A percentile compares a stretch with the other conserved stretches of the same genome.
These are phyloP conservation scores for Mycena filopes DNA, from an alignment of 768 basidiomycete species.

Conservation along the genomic window DNA sequence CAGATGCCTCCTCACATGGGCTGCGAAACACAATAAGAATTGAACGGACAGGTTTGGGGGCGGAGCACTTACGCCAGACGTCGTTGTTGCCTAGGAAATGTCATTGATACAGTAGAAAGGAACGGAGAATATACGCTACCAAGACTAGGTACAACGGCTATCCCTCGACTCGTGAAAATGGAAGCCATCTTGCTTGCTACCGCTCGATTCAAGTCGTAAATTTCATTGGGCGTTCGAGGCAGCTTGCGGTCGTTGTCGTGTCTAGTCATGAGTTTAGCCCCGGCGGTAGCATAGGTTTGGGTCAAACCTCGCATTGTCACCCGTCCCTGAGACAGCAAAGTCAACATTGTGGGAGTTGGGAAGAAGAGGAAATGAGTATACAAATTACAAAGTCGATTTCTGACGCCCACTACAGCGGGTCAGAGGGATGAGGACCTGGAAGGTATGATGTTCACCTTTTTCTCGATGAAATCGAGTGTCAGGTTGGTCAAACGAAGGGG, in stretches of 20 bases:
- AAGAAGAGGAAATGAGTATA: conserved; percentile 36
- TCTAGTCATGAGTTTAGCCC: conserved; percentile 48
- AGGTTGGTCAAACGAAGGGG: conserved; percentile 82
- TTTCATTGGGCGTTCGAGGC: conserved; percentile 86
- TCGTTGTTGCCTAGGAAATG: conserved; percentile 85
- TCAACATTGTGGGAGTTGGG: neutral
- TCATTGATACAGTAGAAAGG: too few species aligned
- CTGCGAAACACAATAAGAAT: conserved; percentile 42
- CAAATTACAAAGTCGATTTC: conserved; percentile 94
- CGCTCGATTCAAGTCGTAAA: conserved; percentile 76
- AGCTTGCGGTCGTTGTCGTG: conserved; percentile 86
- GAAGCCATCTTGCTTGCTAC: conserved; percentile 77
- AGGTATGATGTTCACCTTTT: conserved; percentile 47
- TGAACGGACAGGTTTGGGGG: neutral
- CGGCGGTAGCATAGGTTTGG: neutral
- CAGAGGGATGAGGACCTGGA: neutral
- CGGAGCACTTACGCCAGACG: conserved; percentile 76
- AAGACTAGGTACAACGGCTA: conserved; percentile 85
- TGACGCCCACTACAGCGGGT: conserved; percentile 63
- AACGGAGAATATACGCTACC: conserved; percentile 56
- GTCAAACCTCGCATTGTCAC: conserved; percentile 73
- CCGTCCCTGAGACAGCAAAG: conserved; percentile 65
- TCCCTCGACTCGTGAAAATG: conserved; percentile 74
- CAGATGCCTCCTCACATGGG: conserved; percentile 58
- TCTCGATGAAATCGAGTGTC: conserved; percentile 82